Base-by-base conservation (phyloP, 345 rosid genomes). In the Dimocarpus longan region DNA sequence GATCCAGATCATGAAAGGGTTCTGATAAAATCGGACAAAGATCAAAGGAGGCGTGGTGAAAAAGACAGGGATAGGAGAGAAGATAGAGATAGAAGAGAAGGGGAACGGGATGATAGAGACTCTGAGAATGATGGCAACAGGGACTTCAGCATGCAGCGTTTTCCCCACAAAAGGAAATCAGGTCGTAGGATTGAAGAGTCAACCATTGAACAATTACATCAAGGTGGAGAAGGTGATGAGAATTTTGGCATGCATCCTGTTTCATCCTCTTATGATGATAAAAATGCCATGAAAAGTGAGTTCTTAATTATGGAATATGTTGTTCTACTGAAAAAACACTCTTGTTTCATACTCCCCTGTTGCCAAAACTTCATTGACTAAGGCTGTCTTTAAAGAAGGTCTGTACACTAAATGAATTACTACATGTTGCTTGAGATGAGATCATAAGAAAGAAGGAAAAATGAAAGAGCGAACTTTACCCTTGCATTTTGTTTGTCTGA, bases 1-100 rank as follows among this genome's bases (percentile, higher is more conserved):
- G 92, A 93, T 76, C 75, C 80, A 44, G 98, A 94, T 78, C 88
- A 86, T 71, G 92, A 89, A 42, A 88, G 87, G 78, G 82, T 83
- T 56, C 67, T 85, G 81, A 67, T 83, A 63, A 93, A 87, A 83
- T 85, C 81, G 48, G 92, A 86, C 72, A 93, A 87, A 85, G 99
- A 96, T 74, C 93, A 87, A 54, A 74, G 92, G 40, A 89, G 91
- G 79, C 92, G 83, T 65, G 86, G 86, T 80, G 97, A 90, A 79
- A 91, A 90, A 73, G 95, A 86, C 72, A 89, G 81, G 80, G 98
- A 92, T 52, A 87, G 87, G 80, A 92, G 86, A 82, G 98, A 92
- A 72, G 97, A 90, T 26, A 85, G 85, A 83, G 97, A 88, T 77
- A 82, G 87, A 89, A 90, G 87, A 85, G 93, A 86, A 63, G 80